Evolutionary conservation across 495 filamentous ascomycete genomes (phyloP), one percentile per base, ranked within the genome.

Genomic region (Penicillium turbatum): DNA sequence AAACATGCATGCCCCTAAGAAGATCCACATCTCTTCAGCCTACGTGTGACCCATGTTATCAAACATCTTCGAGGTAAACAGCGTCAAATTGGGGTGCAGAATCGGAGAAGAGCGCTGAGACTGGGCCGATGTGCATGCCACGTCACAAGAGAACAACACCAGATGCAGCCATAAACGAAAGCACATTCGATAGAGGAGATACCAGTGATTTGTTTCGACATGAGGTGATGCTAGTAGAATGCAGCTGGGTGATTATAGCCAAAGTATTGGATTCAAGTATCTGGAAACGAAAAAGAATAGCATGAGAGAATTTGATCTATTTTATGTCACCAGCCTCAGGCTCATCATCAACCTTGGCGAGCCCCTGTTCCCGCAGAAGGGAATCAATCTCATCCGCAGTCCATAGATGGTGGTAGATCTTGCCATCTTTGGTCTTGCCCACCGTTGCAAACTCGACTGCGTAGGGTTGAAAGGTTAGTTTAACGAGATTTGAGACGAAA

Each of bases 381-480:
- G 89, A 84, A 65, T 87, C 91, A 65, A 99, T 99, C 79, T 97
- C 93, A 58, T 97, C 92, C 38, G 91, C 95, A 64, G 80, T 90
- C 93, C 93, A 99, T 60, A 99, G 78, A 67, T 93, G 89, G 71
- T 99, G 93, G 79, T 96, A 97, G 63, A 97, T 87, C 77, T 92
- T 92, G 56, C 93, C 93, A 60, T 88, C 82, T 73, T 88, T 86
- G 66, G 92, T 96, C 79, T 90, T 90, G 56, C 93, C 93, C 56
- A 99, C 92, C 19, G 93, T 99, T 63, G 93, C 93, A 68, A 99
- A 97, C 72, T 99, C 93, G 71, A 99, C 92, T 97, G 26, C n/a
- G 26, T 13, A 29, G 30, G 60, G 24, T 39, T 16, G 27, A 38
- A 43, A 50, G 62, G 63, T 78, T 60, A 80, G 72, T 26, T 30